These are phyloP conservation scores for Leccinum ponderosum DNA, from an alignment of 1,284 basidiomycete species.

Conservation along the genomic window DNA sequence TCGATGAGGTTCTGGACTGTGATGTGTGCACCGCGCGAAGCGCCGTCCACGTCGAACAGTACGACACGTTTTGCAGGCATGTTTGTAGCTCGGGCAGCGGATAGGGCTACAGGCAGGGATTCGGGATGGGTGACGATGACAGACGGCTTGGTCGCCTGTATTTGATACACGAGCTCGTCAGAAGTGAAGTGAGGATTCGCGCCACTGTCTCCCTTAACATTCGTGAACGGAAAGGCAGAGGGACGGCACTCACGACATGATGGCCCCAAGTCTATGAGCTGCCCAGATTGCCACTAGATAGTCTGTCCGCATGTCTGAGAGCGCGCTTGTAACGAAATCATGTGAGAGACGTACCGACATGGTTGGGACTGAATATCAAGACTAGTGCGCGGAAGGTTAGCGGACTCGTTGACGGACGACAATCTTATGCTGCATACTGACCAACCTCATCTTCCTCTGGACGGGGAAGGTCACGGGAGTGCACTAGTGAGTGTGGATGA, in stretches of 20 bases:
- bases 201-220: slow-evolving; percentile 33
- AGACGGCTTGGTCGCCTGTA: slow-evolving; percentile 45
- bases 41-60: slow-evolving; percentile 43
- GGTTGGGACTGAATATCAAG: slow-evolving; percentile 68
- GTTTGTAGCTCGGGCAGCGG: slow-evolving; percentile 49
- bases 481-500: not conserved
- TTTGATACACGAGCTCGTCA: slow-evolving; percentile 52
- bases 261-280: slow-evolving; percentile 67
- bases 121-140: slow-evolving; percentile 50
- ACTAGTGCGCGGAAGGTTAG: slow-evolving; percentile 40
- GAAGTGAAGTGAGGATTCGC: slow-evolving; percentile 60
- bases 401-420: not conserved
- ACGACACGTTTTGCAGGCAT: slow-evolving; percentile 57
- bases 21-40: slow-evolving; percentile 16
- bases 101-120: slow-evolving; percentile 42
- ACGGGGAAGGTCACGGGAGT: not conserved
- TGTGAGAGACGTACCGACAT: slow-evolving; percentile 48
- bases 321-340: not conserved
- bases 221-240: slow-evolving; percentile 2
- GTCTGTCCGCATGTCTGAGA: slow-evolving; percentile 42
- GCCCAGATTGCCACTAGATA: slow-evolving; percentile 78
- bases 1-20: slow-evolving; percentile 57
- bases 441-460: slow-evolving; percentile 47
- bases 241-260: slow-evolving; percentile 52
- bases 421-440: slow-evolving; percentile 16